A percentile compares a stretch with the other conserved stretches of the same genome.
Conservation (phyloP, 2,329 filamentous ascomycete species). For the Alternaria burnsii region DNA sequence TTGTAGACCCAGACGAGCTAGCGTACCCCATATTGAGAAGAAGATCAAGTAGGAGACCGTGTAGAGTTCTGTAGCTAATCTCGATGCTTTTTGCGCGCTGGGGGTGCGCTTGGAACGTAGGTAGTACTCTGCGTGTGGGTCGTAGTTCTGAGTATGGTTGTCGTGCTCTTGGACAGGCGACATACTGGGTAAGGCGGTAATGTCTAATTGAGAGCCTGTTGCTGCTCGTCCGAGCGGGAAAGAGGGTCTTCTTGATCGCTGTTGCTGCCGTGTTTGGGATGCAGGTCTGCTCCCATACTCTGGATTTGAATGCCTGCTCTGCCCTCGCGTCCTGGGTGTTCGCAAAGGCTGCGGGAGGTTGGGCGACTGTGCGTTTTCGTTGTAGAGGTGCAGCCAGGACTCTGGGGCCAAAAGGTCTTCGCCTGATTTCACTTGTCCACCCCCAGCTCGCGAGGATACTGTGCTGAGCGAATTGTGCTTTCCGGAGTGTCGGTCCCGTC, state of each 20-base stretch:
- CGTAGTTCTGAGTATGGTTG: neutral
- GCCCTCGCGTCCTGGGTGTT: constrained; percentile 8
- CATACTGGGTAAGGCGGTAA: constrained; percentile 43
- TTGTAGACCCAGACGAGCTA: constrained; percentile 82
- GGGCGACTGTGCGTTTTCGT: constrained; percentile 15
- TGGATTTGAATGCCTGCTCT: constrained; percentile 8
- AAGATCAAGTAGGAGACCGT: constrained; percentile 83
- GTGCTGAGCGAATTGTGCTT: constrained; percentile 14
- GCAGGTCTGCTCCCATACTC: constrained; percentile 11
- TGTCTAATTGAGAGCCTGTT: constrained; percentile 30
- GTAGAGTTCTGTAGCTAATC: constrained; percentile 57
- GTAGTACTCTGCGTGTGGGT: constrained; percentile 18
- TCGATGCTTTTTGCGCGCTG: constrained; percentile 30
- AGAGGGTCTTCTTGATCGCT: constrained; percentile 21
- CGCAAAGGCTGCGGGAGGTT: constrained; percentile 8
- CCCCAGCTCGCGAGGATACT: constrained; percentile 4
- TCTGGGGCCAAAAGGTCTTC: constrained; percentile 15
- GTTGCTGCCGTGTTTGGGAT: constrained; percentile 11
- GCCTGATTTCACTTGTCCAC: neutral
- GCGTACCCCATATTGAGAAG: constrained; percentile 84
- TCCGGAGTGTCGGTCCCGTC: constrained; percentile 5
- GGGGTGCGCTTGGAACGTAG: constrained; percentile 21
- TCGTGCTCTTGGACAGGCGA: constrained; percentile 12
- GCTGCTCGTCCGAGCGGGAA: constrained; percentile 9
- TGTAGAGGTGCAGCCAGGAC: constrained; percentile 19